A percentile compares a stretch with the other conserved stretches of the same genome.
Evolutionary conservation across 345 rosid species (phyloP).

Genomic region (Eucalyptus pauciflora): DNA sequence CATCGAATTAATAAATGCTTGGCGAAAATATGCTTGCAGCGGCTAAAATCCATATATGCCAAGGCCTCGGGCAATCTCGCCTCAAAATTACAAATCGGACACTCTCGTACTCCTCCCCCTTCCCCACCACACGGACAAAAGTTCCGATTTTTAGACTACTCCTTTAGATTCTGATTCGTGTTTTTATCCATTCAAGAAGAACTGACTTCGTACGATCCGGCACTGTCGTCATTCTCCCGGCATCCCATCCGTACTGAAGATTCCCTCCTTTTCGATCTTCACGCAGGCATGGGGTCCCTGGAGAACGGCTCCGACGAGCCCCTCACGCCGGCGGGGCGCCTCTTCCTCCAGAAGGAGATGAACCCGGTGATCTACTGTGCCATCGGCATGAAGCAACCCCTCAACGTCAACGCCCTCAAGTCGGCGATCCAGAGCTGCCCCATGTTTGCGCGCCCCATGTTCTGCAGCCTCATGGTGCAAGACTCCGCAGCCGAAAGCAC

Average conservation of each 20-base stretch:
- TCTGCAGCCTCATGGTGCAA: slow-evolving; percentile 30
- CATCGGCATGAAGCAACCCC: slow-evolving; percentile 9
- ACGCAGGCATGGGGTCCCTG: not conserved
- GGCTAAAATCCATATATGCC: not conserved
- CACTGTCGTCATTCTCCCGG: not conserved
- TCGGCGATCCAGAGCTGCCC: slow-evolving; percentile 4
- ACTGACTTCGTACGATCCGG: not conserved
- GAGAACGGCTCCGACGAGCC: slow-evolving; percentile 22
- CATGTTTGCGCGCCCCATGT: slow-evolving; percentile 36
- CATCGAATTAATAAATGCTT: not conserved
- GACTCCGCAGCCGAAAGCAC: not conserved
- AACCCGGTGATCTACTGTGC: slow-evolving; percentile 38
- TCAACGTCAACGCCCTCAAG: slow-evolving; percentile 11
- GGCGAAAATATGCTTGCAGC: not conserved
- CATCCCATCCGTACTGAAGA: not conserved
- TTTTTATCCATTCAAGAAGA: not conserved
- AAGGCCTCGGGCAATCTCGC: not conserved
- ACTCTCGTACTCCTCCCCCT: no score
- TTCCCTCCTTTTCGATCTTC: not conserved
- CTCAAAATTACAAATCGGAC: no score
- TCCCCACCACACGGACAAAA: not conserved
- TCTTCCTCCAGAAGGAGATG: slow-evolving; percentile 33
- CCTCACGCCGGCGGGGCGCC: slow-evolving; percentile 39
- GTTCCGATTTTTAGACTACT: not conserved
- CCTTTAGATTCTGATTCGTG: not conserved